Percentiles rank a stretch among this genome's conserved stretches.
phyloP scores from a whole-genome alignment of 768 basidiomycete genomes.

The Epithele typhae region DNA sequence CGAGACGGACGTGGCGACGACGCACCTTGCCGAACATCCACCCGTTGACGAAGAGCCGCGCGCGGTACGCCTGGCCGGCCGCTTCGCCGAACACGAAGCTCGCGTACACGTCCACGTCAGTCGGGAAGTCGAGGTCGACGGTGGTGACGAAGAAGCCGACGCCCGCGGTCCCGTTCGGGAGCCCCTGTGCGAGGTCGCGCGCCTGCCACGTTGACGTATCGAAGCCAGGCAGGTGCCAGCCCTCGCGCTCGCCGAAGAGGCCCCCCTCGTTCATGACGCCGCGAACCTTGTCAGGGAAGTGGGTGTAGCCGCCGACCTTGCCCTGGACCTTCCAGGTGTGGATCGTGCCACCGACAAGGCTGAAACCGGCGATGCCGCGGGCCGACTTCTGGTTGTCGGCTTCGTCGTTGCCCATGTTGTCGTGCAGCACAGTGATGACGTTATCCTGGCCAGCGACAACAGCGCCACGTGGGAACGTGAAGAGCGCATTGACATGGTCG shows the following conservation, averaged over 20 bases:
- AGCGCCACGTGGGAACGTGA: slow-evolving; percentile 54
- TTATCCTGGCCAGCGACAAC: slow-evolving; percentile 55
- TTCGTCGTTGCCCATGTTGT: slow-evolving; percentile 78
- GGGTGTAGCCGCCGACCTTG: slow-evolving; percentile 39
- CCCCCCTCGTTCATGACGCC: slow-evolving; percentile 46
- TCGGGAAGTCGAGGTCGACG: slow-evolving; percentile 57
- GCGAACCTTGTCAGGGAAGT: slow-evolving; percentile 60
- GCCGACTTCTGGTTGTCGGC: slow-evolving; percentile 58
- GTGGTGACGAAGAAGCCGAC: slow-evolving; percentile 81
- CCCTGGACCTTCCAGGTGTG: slow-evolving; percentile 42
- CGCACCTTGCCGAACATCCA: slow-evolving; percentile 87
- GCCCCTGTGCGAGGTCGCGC: slow-evolving; percentile 53
- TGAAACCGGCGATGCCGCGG: slow-evolving; percentile 75
- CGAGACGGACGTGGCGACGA: slow-evolving; percentile 26
- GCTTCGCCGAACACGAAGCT: slow-evolving; percentile 59
- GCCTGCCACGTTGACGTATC: slow-evolving; percentile 45
- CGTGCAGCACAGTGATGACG: slow-evolving; percentile 61
- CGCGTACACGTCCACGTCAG: slow-evolving; percentile 57
- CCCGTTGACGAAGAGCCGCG: slow-evolving; percentile 75
- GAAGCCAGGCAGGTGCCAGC: slow-evolving; percentile 54
- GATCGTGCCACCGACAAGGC: slow-evolving; percentile 51
- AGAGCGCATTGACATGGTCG: slow-evolving; percentile 64
- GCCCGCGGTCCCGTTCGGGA: slow-evolving; percentile 56
- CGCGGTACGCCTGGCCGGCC: slow-evolving; percentile 58
- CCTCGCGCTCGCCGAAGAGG: slow-evolving; percentile 37